These are phyloP conservation scores for Chytriomyces sp. DNA, from an alignment of 192 early-diverging fungal species.

Conservation along the genomic window DNA sequence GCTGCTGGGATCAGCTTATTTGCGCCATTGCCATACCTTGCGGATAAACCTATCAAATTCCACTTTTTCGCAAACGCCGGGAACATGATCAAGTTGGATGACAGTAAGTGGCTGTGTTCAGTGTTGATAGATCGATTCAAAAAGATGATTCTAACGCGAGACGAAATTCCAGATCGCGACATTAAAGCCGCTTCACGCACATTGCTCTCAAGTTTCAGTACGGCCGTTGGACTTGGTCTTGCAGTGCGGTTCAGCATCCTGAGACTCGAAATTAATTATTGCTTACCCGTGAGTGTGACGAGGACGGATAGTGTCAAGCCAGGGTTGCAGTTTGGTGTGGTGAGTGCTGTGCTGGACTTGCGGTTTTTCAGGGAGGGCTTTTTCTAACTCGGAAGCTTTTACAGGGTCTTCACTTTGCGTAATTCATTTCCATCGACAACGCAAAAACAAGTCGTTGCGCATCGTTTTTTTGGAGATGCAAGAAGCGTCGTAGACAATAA, in stretches of 20 bases:
- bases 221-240: slow-evolving; percentile 84
- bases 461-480: no score
- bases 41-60: slow-evolving; percentile 67
- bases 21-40: slow-evolving; percentile 78
- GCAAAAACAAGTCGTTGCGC: no score
- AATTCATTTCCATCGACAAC: no score
- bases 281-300: slow-evolving; percentile 65
- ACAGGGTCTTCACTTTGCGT: no score
- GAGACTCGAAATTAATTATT: slow-evolving; percentile 89
- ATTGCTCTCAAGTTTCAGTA: slow-evolving; percentile 58
- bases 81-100: slow-evolving; percentile 62
- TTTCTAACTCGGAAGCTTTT: no score
- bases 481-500: no score
- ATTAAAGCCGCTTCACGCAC: slow-evolving; percentile 15
- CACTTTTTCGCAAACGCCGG: slow-evolving; percentile 93
- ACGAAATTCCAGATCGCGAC: slow-evolving; percentile 13
- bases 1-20: slow-evolving; percentile 79
- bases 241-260: slow-evolving; percentile 84
- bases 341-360: background rate
- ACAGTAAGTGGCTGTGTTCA: slow-evolving; percentile 13
- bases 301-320: slow-evolving; percentile 59
- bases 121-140: background rate
- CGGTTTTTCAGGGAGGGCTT: no score
- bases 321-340: slow-evolving; percentile 87
- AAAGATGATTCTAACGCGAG: background rate